Conservation (phyloP, 495 filamentous ascomycete species). For the Talaromyces borbonicus region DNA sequence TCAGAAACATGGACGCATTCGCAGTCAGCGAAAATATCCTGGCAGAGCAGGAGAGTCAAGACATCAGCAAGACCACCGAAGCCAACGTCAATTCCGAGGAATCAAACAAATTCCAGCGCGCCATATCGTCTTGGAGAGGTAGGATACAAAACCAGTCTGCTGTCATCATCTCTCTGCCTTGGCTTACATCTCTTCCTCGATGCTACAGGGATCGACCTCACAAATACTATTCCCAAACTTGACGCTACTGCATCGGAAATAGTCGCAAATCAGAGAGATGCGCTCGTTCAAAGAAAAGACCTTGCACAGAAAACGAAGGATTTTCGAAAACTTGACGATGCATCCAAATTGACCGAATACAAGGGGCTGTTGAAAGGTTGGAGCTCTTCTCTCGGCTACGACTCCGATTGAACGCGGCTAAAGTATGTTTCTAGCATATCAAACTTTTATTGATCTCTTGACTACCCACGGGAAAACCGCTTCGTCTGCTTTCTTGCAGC, state of each 20-base stretch:
- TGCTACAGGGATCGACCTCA: slow-evolving; percentile 71
- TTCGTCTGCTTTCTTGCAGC: slow-evolving; percentile 79
- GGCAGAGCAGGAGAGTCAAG: slow-evolving; percentile 24
- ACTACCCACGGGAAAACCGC: slow-evolving; percentile 90
- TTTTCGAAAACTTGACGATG: slow-evolving; percentile 90
- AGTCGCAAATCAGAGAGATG: slow-evolving; percentile 81
- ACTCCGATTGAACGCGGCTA: too few species aligned
- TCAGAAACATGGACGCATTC: slow-evolving; percentile 32
- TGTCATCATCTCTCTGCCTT: slow-evolving; percentile 3
- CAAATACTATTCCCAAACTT: slow-evolving; percentile 73
- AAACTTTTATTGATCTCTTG: slow-evolving; percentile 90
- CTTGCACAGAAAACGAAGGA: slow-evolving; percentile 98
- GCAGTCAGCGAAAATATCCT: slow-evolving; percentile 33
- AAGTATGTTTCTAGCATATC: slow-evolving; percentile 56
- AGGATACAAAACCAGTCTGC: slow-evolving; percentile 15
- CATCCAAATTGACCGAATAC: slow-evolving; percentile 74
- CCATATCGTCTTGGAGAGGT: slow-evolving; percentile 97
- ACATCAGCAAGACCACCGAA: slow-evolving; percentile 17
- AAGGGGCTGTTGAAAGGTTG: slow-evolving; percentile 82
- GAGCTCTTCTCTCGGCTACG: too few species aligned
- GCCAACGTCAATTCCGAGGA: slow-evolving; percentile 37
- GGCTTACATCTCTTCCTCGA: background rate
- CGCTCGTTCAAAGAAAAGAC: slow-evolving; percentile 89
- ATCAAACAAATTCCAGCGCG: slow-evolving; percentile 87
- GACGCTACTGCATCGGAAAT: slow-evolving; percentile 91